Base-by-base conservation (phyloP, 768 basidiomycete species). In the Mycena filopes region DNA sequence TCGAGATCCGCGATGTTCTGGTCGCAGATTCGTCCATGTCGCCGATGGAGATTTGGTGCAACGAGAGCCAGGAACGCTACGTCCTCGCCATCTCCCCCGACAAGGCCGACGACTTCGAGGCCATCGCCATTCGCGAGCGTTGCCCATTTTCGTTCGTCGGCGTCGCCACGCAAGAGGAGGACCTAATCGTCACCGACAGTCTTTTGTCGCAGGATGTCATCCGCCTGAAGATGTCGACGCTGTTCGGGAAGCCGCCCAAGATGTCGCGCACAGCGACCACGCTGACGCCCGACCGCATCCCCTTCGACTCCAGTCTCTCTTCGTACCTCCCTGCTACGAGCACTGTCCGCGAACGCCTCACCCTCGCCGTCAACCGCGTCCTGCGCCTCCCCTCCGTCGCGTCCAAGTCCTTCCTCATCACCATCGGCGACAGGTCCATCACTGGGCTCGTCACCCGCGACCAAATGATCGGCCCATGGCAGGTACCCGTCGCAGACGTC, bases 21-120 rank as follows among this genome's bases (percentile, higher is more conserved):
- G 89, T 98, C 42, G 97, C 95, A 29, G 98, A 99, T 75, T 84
- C 86, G 25, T 91, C 92, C 41, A 94, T 99, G 94, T 96, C 94
- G 5, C 98, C 98, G 0, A 98, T 99, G 97, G 97, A 99, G 80
- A 98, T 99, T 53, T 99, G 98, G 98, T 99, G 98, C 75, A 99
- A 99, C 78, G 98, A 99, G 79, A 92, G 90, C 68, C 98, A 99
- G 81, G 98, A 99, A 73, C 90, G 98, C 41, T 99, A 99, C 75
- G 98, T 99, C 29, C 85, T 99, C 31, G 98, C 98, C 11, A 86
- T 99, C 64, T 86, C 87, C 0, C 86, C 88, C 2, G 83, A 86
- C 57, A 86, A 85, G 61, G 81, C 89, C 23, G 76, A 79, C 2
- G 76, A 79, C 6, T 99, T 99, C 77, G 88, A 89, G 71, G 79